Evolutionary conservation across 306 rosid species (phyloP), one percentile per base, ranked within the genome.

Genomic region (Sphenostylis stenocarpa): DNA sequence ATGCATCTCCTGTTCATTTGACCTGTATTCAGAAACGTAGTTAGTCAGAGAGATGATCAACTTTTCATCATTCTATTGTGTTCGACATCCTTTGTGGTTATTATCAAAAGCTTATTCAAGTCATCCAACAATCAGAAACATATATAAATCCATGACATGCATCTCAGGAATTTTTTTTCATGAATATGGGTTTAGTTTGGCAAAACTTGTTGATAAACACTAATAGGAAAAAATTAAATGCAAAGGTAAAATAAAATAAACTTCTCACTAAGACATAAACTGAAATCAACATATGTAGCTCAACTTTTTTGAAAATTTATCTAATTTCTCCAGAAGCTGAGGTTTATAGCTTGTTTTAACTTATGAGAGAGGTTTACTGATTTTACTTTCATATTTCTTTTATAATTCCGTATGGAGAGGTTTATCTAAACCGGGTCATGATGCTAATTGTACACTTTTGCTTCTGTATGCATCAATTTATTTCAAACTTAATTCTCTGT

Each of bases 71-170:
- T 49, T 43, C 12, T 63, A 20, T 52, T 28, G 31, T 56, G 14
- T 66, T 21, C n/a, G 10, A 23, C 26, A 15, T 70, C 8, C 41
- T 34, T 65, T 69, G 14, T 56, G 41, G 52, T 80, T 23, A 44
- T 75, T 5, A 15, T 49, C 48, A 41, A 23, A 23, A 19, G 68
- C 48, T 36, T 29, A 11, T 6, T 14, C 9, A 21, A 51, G 52
- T 26, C 66, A 38, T 72, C 72, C 55, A 55, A 24, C 55, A 24
- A 47, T 57, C 66, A 17, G 45, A n/a, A 77, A 77, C 56, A 72
- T 72, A 65, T 58, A 24, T 65, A 21, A 20, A 60, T 44, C 60
- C 41, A 17, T 51, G 49, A 49, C 52, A 58, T 49, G 47, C 36
- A 41, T 66, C 34, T 73, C 39, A 1, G 55, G 20, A 28, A 41